Conservation (phyloP, 192 early-diverging fungal genomes). For the Linderina pennispora region DNA sequence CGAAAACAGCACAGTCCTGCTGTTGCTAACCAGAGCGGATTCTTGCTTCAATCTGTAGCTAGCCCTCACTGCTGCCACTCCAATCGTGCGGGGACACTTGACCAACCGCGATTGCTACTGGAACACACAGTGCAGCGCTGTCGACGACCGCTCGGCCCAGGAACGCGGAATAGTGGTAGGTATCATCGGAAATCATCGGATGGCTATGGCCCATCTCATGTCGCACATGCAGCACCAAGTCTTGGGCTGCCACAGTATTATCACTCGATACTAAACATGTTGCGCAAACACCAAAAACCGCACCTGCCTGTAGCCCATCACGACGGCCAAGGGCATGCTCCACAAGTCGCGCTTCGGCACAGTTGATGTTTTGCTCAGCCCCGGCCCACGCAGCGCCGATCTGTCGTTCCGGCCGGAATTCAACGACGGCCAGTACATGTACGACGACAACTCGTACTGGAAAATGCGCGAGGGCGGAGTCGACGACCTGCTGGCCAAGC, state of each 20-base stretch:
- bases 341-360: conserved; percentile 95
- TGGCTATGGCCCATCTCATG: too few species aligned
- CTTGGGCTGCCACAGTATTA: too few species aligned
- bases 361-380: conserved; percentile 80
- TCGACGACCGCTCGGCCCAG: conserved; percentile 88
- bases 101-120: conserved; percentile 94
- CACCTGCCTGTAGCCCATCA: too few species aligned
- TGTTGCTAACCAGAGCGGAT: too few species aligned
- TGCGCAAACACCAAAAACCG: too few species aligned
- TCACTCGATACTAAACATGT: too few species aligned
- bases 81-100: conserved; percentile 89
- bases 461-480: conserved; percentile 69
- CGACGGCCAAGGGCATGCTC: conserved; percentile 67
- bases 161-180: conserved; percentile 82
- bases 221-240: too few species aligned
- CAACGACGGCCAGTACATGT: conserved; percentile 82
- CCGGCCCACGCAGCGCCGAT: conserved; percentile 38
- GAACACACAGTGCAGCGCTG: conserved; percentile 88
- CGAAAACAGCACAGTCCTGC: too few species aligned
- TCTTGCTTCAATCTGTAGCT: too few species aligned
- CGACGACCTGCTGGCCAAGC: conserved; percentile 82
- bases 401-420: conserved; percentile 70
- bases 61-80: conserved; percentile 86
- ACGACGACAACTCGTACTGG: conserved; percentile 71
- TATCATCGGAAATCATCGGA: too few species aligned